Evolutionary conservation across 306 rosid genomes (phyloP).

Genomic region (Trichosanthes cucumerina): DNA sequence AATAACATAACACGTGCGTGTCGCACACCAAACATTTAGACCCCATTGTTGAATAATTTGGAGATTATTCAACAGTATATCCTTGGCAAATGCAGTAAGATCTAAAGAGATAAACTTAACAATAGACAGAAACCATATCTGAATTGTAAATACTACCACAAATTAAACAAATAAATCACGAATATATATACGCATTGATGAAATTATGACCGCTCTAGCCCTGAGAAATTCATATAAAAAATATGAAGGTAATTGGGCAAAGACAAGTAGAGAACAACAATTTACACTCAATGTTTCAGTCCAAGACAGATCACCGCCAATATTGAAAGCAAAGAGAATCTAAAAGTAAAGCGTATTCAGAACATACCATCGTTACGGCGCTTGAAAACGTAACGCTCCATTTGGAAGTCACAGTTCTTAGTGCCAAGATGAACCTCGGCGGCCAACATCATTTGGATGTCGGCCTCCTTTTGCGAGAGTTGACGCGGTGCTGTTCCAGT

Average conservation of each 20-base stretch:
- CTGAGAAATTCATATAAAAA: not conserved
- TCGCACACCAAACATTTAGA: not conserved
- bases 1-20: not conserved
- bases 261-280: not conserved
- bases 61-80: not conserved
- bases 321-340: not conserved
- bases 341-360: not conserved
- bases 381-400: conserved; percentile 89
- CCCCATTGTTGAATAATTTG: not conserved
- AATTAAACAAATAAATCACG: not conserved
- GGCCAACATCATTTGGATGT: conserved; percentile 81
- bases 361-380: conserved; percentile 71
- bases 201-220: not conserved
- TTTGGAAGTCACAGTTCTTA: conserved; percentile 69
- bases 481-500: conserved; percentile 30
- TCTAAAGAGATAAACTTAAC: not conserved
- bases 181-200: not conserved
- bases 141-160: not conserved
- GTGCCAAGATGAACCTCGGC: conserved; percentile 88
- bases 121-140: not conserved
- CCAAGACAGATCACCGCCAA: not conserved
- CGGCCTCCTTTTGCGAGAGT: conserved; percentile 71
- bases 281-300: no score
- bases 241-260: not conserved
- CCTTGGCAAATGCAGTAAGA: not conserved